These are phyloP conservation scores for Blyttiomyces sp. DNA, from an alignment of 371 early-diverging fungal genomes.

Conservation along the genomic window DNA sequence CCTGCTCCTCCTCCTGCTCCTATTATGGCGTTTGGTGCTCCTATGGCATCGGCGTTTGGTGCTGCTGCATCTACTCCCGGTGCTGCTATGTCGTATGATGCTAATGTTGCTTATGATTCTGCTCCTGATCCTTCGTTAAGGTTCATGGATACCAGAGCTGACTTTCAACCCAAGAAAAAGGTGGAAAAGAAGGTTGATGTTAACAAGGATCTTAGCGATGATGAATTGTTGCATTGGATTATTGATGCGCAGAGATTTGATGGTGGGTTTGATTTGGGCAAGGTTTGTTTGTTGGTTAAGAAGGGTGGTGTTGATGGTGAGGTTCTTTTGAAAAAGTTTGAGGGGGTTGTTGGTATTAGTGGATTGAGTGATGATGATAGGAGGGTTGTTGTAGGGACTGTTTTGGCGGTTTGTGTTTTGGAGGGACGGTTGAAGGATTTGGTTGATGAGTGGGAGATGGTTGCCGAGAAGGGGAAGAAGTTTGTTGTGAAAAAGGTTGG, in stretches of 20 bases:
- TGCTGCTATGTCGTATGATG: too few species aligned
- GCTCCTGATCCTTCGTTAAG: too few species aligned
- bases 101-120: too few species aligned
- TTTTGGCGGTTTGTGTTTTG: conserved; percentile 23
- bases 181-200: neutral
- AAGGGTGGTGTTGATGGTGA: too few species aligned
- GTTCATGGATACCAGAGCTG: too few species aligned
- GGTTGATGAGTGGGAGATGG: conserved; percentile 29
- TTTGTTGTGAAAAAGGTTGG: neutral
- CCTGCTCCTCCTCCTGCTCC: conserved; percentile 1
- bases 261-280: conserved; percentile 26
- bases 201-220: neutral
- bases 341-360: neutral
- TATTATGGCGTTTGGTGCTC: conserved; percentile 1
- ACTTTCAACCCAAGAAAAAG: neutral
- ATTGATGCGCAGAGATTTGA: conserved; percentile 31
- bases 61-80: too few species aligned
- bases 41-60: conserved; percentile 1
- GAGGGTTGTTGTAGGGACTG: conserved; percentile 16
- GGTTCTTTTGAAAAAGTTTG: conserved; percentile 5
- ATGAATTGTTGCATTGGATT: conserved; percentile 5
- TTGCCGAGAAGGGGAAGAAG: conserved; percentile 20
- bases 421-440: neutral
- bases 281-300: neutral
- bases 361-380: conserved; percentile 8